These are phyloP conservation scores for Parsonsia alboflavescens DNA, from an alignment of 257 asterid species.

Conservation along the genomic window DNA sequence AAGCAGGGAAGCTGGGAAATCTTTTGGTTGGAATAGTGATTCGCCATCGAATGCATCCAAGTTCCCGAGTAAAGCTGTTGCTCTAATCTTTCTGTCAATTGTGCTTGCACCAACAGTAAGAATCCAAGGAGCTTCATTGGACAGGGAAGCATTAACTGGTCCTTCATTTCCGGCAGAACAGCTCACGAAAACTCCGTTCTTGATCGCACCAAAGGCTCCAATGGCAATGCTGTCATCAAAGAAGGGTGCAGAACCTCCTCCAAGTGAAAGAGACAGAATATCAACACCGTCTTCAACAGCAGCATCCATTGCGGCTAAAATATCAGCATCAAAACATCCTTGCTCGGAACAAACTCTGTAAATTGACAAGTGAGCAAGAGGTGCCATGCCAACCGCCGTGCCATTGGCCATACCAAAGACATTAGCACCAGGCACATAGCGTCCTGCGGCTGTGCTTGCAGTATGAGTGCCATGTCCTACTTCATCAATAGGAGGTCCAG, in stretches of 20 bases:
- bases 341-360: conserved; percentile 26
- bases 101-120: conserved; percentile 36
- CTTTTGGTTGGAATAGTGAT: conserved; percentile 22
- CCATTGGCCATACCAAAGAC: conserved; percentile 41
- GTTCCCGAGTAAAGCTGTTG: conserved; percentile 25
- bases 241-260: not conserved
- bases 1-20: conserved; percentile 6
- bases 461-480: conserved; percentile 38
- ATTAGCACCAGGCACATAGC: conserved; percentile 31
- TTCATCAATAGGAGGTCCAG: conserved; percentile 22
- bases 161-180: conserved; percentile 27
- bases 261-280: conserved; percentile 24
- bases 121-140: conserved; percentile 29
- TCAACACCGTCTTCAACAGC: conserved; percentile 33
- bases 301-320: conserved; percentile 42
- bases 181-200: conserved; percentile 25
- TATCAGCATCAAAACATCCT: conserved; percentile 15
- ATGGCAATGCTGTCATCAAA: conserved; percentile 18
- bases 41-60: conserved; percentile 16
- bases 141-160: conserved; percentile 9
- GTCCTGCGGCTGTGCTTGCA: conserved; percentile 52
- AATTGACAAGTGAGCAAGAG: conserved; percentile 45
- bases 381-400: conserved; percentile 46
- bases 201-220: conserved; percentile 22
- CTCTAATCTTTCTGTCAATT: conserved; percentile 20